Percentiles rank a stretch among this genome's conserved stretches.
Conservation (phyloP, 805 yeast genomes). For the Pichia paraexigua region DNA sequence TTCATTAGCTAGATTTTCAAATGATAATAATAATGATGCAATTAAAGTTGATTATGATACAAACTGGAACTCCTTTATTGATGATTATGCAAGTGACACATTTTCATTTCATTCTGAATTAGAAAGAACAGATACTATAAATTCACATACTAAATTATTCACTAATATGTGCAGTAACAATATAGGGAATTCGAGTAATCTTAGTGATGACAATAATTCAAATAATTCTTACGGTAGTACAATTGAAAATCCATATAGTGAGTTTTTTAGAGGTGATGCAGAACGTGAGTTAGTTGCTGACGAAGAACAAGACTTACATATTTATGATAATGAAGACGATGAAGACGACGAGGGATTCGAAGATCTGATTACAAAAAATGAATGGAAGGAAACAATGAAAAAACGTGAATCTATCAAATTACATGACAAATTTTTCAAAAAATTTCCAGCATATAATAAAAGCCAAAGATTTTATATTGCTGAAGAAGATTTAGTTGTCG, state of each 20-base stretch:
- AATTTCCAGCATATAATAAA: slow-evolving; percentile 34
- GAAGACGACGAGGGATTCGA: slow-evolving; percentile 10
- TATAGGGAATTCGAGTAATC: not conserved
- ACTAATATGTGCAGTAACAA: not conserved
- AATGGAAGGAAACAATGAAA: slow-evolving; percentile 9
- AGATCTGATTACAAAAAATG: slow-evolving; percentile 4
- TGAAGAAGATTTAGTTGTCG: slow-evolving; percentile 91
- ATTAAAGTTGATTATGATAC: slow-evolving; percentile 64
- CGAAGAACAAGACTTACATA: slow-evolving; percentile 10
- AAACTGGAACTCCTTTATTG: slow-evolving; percentile 62
- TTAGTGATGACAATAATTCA: not conserved
- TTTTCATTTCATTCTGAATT: slow-evolving; percentile 6
- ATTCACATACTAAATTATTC: not conserved
- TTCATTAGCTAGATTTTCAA: slow-evolving; percentile 45
- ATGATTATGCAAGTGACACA: slow-evolving; percentile 25
- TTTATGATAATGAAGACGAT: slow-evolving; percentile 19
- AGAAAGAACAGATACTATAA: slow-evolving; percentile 1
- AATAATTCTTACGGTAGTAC: slow-evolving; percentile 9
- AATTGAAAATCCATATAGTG: slow-evolving; percentile 12
- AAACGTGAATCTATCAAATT: slow-evolving; percentile 21
- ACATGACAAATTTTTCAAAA: slow-evolving; percentile 39
- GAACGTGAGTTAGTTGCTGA: slow-evolving; percentile 12
- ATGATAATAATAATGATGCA: slow-evolving; percentile 12
- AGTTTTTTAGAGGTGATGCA: slow-evolving; percentile 12
- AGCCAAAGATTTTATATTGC: slow-evolving; percentile 86